phyloP scores from a whole-genome alignment of 2,329 filamentous ascomycete species.

The Neophaeococcomyces mojaviensis region DNA sequence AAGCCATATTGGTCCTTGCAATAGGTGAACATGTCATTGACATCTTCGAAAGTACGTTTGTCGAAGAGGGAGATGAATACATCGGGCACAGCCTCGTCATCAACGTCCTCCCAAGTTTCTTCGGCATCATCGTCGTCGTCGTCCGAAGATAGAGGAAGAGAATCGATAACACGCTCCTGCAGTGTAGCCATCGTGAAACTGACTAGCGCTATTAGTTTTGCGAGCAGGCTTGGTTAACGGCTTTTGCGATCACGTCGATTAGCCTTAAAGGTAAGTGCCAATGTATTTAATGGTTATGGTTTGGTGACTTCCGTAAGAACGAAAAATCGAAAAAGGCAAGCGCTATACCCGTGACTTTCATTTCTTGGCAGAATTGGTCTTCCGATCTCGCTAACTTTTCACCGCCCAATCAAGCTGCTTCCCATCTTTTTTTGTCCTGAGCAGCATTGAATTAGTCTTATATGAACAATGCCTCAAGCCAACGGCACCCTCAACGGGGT shows the following conservation, averaged over 20 bases:
- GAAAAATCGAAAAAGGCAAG: not conserved
- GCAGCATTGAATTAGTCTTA: not conserved
- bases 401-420: slow-evolving; percentile 7
- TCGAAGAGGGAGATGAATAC: slow-evolving; percentile 62
- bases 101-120: slow-evolving; percentile 52
- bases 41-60: slow-evolving; percentile 56
- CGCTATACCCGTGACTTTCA: not conserved
- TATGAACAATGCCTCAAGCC: slow-evolving; percentile 8
- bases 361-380: not conserved
- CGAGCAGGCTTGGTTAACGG: too few relatives aligned
- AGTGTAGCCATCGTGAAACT: not conserved
- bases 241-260: too few relatives aligned
- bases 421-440: not conserved
- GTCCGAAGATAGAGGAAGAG: not conserved
- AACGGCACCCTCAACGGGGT: slow-evolving; percentile 6
- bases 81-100: slow-evolving; percentile 55
- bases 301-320: too few relatives aligned
- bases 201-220: too few relatives aligned
- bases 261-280: too few relatives aligned
- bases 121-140: slow-evolving; percentile 35
- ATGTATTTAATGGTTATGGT: too few relatives aligned
- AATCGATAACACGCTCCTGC: not conserved
- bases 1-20: slow-evolving; percentile 60
- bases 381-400: slow-evolving; percentile 4
- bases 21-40: slow-evolving; percentile 58